phyloP scores from a whole-genome alignment of 2,329 filamentous ascomycete species.

The Colletotrichum sidae region DNA sequence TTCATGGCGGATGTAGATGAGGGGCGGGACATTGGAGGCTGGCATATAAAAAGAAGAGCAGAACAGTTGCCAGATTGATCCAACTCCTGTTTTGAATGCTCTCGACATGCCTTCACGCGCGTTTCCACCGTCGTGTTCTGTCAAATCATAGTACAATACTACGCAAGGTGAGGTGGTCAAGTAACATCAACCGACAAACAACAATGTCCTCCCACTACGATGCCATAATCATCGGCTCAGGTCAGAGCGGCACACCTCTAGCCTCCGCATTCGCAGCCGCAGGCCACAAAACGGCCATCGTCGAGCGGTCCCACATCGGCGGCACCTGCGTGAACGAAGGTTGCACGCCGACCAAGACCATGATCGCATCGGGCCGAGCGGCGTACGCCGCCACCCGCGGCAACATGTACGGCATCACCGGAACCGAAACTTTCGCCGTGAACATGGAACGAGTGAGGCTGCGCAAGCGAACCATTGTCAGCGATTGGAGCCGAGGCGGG shows the following conservation, averaged over 20 bases:
- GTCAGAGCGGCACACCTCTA: constrained; percentile 63
- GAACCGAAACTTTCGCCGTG: constrained; percentile 47
- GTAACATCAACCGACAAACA: neutral
- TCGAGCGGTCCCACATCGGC: constrained; percentile 62
- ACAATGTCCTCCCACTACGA: constrained; percentile 46
- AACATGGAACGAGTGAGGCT: constrained; percentile 62
- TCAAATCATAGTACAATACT: too few species aligned
- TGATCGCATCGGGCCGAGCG: constrained; percentile 63
- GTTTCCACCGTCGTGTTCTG: too few species aligned
- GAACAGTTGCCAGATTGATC: too few species aligned
- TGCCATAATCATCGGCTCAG: constrained; percentile 63
- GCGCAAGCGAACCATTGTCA: constrained; percentile 65
- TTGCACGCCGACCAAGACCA: constrained; percentile 68
- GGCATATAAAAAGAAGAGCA: neutral
- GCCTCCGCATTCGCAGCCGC: constrained; percentile 59
- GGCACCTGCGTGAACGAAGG: constrained; percentile 67
- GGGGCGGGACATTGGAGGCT: neutral
- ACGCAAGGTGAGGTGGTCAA: too few species aligned
- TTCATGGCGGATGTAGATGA: neutral
- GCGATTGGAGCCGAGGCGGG: constrained; percentile 59
- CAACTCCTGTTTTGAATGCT: too few species aligned
- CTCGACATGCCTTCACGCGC: too few species aligned
- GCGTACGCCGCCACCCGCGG: constrained; percentile 58
- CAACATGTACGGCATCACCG: constrained; percentile 58
- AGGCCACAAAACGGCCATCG: constrained; percentile 56